phyloP scores from a whole-genome alignment of 805 yeast genomes.

The Cyberlindnera mrakii region DNA sequence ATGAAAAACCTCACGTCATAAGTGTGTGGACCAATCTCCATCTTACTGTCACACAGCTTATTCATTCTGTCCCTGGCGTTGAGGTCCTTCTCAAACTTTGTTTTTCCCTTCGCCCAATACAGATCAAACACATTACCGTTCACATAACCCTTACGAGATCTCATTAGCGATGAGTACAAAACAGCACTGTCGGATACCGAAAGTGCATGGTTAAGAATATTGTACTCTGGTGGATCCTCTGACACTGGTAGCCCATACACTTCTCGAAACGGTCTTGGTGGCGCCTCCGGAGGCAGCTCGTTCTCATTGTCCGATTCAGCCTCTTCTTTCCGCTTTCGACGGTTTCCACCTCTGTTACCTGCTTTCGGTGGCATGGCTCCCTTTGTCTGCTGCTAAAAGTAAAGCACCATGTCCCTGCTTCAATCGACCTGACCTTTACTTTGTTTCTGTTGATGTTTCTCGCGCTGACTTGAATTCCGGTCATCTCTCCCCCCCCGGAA shows the following conservation, averaged over 20 bases:
- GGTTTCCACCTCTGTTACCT: slow-evolving; percentile 8
- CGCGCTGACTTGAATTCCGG: background rate
- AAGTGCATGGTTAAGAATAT: slow-evolving; percentile 57
- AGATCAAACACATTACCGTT: slow-evolving; percentile 63
- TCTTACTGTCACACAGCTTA: slow-evolving; percentile 69
- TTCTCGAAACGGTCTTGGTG: slow-evolving; percentile 55
- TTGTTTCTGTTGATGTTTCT: too few relatives aligned
- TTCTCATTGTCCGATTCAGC: slow-evolving; percentile 23
- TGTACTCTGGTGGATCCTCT: slow-evolving; percentile 54
- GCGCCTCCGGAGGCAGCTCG: slow-evolving; percentile 19
- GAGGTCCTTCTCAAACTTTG: slow-evolving; percentile 34
- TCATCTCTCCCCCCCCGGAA: background rate
- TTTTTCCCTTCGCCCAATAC: slow-evolving; percentile 69
- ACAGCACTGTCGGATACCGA: slow-evolving; percentile 70
- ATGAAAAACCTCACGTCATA: slow-evolving; percentile 75
- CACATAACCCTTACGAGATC: slow-evolving; percentile 67
- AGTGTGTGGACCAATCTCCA: slow-evolving; percentile 77
- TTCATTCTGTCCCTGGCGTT: slow-evolving; percentile 83
- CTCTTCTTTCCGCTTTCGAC: slow-evolving; percentile 12
- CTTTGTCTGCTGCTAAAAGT: too few relatives aligned
- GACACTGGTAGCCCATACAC: slow-evolving; percentile 61
- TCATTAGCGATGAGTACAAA: slow-evolving; percentile 61
- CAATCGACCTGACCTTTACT: too few relatives aligned
- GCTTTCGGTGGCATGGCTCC: slow-evolving; percentile 21
- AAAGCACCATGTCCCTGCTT: too few relatives aligned